These are phyloP conservation scores for Phytophthora pisi DNA, from an alignment of 352 stramenopile species.

Conservation along the genomic window DNA sequence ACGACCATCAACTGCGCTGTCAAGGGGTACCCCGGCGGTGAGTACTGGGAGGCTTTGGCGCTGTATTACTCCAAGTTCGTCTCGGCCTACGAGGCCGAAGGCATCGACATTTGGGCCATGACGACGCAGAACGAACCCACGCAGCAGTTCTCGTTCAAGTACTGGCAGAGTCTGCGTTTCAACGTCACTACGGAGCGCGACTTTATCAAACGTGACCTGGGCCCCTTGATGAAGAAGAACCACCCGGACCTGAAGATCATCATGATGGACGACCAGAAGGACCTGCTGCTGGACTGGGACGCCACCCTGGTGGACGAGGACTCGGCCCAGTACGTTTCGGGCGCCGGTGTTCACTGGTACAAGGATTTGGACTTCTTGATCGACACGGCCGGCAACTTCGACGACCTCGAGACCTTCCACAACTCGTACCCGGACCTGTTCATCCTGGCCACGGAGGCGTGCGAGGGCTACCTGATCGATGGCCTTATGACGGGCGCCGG, in stretches of 20 bases:
- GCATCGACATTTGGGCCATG: constrained; percentile 76
- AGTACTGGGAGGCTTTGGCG: constrained; percentile 77
- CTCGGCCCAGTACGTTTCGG: constrained; percentile 73
- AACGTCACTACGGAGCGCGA: constrained; percentile 50
- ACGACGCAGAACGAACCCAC: constrained; percentile 90
- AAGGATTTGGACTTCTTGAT: constrained; percentile 63
- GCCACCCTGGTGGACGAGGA: constrained; percentile 54
- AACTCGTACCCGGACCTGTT: constrained; percentile 70
- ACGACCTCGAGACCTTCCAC: constrained; percentile 58
- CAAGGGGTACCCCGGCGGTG: constrained; percentile 56
- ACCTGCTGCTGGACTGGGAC: constrained; percentile 48
- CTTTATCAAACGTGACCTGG: constrained; percentile 82
- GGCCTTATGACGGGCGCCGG: constrained; percentile 53
- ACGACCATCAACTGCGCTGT: constrained; percentile 59
- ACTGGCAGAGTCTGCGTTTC: constrained; percentile 73
- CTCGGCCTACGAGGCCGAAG: constrained; percentile 71
- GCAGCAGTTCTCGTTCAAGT: constrained; percentile 36
- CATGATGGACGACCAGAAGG: constrained; percentile 87
- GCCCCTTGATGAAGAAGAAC: constrained; percentile 63
- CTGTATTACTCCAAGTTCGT: constrained; percentile 90
- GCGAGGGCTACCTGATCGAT: constrained; percentile 62
- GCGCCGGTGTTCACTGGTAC: constrained; percentile 91
- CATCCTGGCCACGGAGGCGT: constrained; percentile 86
- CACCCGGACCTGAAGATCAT: constrained; percentile 87
- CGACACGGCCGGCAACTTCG: constrained; percentile 52